Base-by-base conservation (phyloP, 352 stramenopile species). In the Phytopythium helicoides region DNA sequence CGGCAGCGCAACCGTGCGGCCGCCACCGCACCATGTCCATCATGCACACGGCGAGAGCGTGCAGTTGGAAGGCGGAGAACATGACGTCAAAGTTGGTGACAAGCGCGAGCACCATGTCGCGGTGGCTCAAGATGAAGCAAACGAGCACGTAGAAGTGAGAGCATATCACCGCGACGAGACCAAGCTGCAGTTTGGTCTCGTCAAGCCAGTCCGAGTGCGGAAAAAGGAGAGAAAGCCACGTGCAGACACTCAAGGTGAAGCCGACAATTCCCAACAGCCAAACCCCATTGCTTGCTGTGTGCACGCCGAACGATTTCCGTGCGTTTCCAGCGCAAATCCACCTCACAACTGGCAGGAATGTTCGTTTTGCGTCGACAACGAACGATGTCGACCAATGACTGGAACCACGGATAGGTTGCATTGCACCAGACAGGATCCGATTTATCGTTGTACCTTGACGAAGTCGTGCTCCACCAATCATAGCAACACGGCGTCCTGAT, bases 21-120 rank as follows among this genome's bases (percentile, higher is more conserved):
- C 66, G 54, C 69, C 76, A 87, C 0, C 37, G 18, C 25, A 70
- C 50, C 47, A 80, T 33, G 46, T 69, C 64, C 18, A 68, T 54
- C 18, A 82, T 46, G 36, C 62, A 66, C 10, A 73, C 3, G 10
- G 56, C 41, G 4, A 69, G 37, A n/a, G 41, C 56, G 8, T 47
- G 61, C 1, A 25, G 42, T 21, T 64, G 62, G 35, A 66, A 63
- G 0, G 12, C 55, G 15, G 62, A 58, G 33, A 70, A 63, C 15
- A 70, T 40, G 35, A 66, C 52, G 23, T 66, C 53, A 15, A 70
- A 63, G 35, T 64, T 60, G 52, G 51, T 60, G 10, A 52, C 25
- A 0, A 66, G 36, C 21, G 60, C 23, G 7, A 52, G 48, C 4
- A 60, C 1, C 33, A 66, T 19, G n/a, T 63, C 48, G 36, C 62